Percentiles rank a stretch among this genome's conserved stretches.
Evolutionary conservation across 495 filamentous ascomycete species (phyloP).

Genomic region (Neurospora sp.): DNA sequence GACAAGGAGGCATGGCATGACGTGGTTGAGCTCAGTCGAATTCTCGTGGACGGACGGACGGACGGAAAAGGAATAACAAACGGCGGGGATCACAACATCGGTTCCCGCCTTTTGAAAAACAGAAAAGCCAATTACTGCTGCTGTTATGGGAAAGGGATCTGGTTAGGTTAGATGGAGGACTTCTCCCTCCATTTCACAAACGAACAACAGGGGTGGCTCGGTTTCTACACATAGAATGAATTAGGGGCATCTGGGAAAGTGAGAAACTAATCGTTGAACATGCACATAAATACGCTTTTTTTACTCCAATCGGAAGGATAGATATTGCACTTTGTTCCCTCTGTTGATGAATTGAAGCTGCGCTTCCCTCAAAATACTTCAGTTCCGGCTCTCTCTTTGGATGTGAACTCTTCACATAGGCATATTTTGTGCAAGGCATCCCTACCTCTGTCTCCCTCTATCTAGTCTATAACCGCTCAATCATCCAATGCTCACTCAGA

Average conservation of each 20-base stretch:
- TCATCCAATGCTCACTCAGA: no score
- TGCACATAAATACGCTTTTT: neutral
- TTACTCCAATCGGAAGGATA: no score
- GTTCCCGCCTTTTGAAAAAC: neutral
- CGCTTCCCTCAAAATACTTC: no score
- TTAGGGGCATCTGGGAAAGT: neutral
- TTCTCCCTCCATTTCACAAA: no score
- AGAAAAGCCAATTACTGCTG: neutral
- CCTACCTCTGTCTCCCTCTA: no score
- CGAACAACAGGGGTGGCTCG: neutral
- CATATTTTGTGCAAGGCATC: no score
- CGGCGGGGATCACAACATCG: neutral
- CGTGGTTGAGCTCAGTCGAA: neutral
- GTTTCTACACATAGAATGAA: neutral
- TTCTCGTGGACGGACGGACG: neutral
- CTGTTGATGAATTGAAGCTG: no score
- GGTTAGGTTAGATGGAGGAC: neutral
- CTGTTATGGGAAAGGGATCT: neutral
- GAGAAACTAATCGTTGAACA: neutral
- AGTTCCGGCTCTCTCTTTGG: no score
- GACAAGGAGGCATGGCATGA: no score
- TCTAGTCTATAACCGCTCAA: no score
- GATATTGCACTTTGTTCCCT: no score
- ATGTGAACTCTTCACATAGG: no score
- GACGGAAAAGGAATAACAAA: neutral